Conservation (phyloP, 805 yeast species). For the Hanseniaspora opuntiae region DNA sequence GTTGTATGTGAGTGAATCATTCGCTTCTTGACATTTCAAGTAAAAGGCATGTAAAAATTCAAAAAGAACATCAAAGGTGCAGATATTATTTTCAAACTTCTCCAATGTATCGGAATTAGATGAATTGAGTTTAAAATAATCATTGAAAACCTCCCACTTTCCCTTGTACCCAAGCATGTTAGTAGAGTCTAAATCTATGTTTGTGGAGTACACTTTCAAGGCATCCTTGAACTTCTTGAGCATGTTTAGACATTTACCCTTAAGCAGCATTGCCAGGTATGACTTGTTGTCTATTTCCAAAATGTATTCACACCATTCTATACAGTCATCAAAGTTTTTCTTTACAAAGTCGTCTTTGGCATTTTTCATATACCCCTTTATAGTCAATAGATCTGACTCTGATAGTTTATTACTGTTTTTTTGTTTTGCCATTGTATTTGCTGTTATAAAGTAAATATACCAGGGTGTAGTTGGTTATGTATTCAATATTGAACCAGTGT, state of each 20-base stretch:
- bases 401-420: not conserved
- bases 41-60: conserved; percentile 31
- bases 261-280: conserved; percentile 55
- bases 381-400: conserved; percentile 18
- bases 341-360: conserved; percentile 40
- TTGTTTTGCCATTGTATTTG: not conserved
- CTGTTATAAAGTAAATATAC: no score
- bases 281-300: conserved; percentile 41
- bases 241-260: conserved; percentile 55
- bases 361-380: conserved; percentile 31
- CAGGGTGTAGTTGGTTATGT: no score
- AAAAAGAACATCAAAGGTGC: conserved; percentile 33
- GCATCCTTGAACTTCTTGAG: conserved; percentile 31
- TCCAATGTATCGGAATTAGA: conserved; percentile 11
- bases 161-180: conserved; percentile 76
- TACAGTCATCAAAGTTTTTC: conserved; percentile 49
- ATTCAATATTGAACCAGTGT: no score
- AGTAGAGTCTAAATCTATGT: conserved; percentile 37
- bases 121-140: conserved; percentile 10
- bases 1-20: not conserved
- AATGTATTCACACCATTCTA: conserved; percentile 42
- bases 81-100: conserved; percentile 28
- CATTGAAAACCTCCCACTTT: conserved; percentile 32
- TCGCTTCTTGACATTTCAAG: conserved; percentile 22
- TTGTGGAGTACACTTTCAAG: conserved; percentile 32